Percentiles rank a stretch among this genome's conserved stretches.
Conservation (phyloP, 768 basidiomycete species). For the Pleurotus giganteus region DNA sequence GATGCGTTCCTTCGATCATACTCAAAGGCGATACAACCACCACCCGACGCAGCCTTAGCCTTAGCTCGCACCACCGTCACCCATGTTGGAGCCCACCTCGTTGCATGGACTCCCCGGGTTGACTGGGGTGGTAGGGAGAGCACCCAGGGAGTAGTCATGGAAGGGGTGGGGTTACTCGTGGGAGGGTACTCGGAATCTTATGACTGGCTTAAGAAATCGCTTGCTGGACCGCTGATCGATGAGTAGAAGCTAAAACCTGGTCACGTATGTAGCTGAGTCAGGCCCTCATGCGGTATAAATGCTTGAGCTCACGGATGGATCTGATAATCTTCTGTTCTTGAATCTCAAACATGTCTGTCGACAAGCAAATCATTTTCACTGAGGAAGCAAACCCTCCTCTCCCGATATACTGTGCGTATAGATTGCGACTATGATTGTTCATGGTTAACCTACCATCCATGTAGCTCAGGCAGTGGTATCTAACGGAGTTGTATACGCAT, state of each 20-base stretch:
- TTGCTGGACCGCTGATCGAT: slow-evolving; percentile 23
- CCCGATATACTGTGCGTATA: slow-evolving; percentile 33
- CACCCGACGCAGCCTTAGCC: slow-evolving; percentile 23
- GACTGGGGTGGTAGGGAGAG: slow-evolving; percentile 48
- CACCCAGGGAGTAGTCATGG: slow-evolving; percentile 45
- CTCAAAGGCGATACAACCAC: slow-evolving; percentile 18
- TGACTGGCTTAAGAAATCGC: slow-evolving; percentile 23
- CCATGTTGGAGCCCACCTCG: slow-evolving; percentile 57
- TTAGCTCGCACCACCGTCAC: slow-evolving; percentile 34
- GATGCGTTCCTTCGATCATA: slow-evolving; percentile 48
- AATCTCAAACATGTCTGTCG: slow-evolving; percentile 3
- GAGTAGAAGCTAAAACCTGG: background rate
- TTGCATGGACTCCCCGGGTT: slow-evolving; percentile 46
- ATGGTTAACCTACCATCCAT: background rate
- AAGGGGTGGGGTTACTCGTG: slow-evolving; percentile 47
- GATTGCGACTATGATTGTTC: background rate
- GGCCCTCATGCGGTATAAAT: background rate
- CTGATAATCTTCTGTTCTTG: background rate
- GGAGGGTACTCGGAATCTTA: slow-evolving; percentile 27
- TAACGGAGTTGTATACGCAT: slow-evolving; percentile 32
- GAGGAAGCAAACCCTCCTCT: slow-evolving; percentile 31
- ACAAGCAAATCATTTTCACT: slow-evolving; percentile 25
- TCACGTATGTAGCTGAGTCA: slow-evolving; percentile 6
- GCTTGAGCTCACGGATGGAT: background rate
- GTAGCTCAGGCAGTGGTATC: slow-evolving; percentile 39